Evolutionary conservation across 2,329 filamentous ascomycete species (phyloP).

Genomic region (Madurella mycetomatis): DNA sequence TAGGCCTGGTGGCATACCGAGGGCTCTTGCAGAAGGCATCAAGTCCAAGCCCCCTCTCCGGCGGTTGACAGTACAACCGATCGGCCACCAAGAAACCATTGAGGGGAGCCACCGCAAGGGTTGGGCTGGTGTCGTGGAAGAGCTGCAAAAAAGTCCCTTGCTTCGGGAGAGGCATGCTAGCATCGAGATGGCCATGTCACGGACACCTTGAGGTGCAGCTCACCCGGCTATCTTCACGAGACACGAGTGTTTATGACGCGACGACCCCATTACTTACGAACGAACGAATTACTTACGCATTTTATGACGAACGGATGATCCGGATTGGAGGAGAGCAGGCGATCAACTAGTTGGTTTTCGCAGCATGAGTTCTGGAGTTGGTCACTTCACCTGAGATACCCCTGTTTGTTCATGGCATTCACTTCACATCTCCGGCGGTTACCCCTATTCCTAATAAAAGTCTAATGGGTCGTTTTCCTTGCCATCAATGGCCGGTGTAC

Average conservation of each 20-base stretch:
- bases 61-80: conserved; percentile 50
- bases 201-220: conserved; percentile 27
- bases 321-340: not conserved
- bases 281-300: not conserved
- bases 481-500: too few relatives aligned
- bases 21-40: conserved; percentile 41
- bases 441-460: too few relatives aligned
- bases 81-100: conserved; percentile 48
- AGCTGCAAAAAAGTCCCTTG: conserved; percentile 56
- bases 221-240: not conserved
- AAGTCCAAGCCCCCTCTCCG: conserved; percentile 46
- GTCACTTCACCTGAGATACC: conserved; percentile 38
- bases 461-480: too few relatives aligned
- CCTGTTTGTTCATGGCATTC: conserved; percentile 18
- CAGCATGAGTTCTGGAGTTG: conserved; percentile 2
- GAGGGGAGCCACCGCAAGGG: conserved; percentile 47
- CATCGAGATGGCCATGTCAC: conserved; percentile 54
- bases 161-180: conserved; percentile 60
- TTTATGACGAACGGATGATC: not conserved
- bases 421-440: not conserved
- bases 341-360: not conserved
- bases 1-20: conserved; percentile 30
- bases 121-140: conserved; percentile 60
- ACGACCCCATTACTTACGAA: conserved; percentile 8
- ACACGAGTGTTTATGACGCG: conserved; percentile 7